Conservation (phyloP, 441 rosid genomes). For the Euphorbia celastroides region DNA sequence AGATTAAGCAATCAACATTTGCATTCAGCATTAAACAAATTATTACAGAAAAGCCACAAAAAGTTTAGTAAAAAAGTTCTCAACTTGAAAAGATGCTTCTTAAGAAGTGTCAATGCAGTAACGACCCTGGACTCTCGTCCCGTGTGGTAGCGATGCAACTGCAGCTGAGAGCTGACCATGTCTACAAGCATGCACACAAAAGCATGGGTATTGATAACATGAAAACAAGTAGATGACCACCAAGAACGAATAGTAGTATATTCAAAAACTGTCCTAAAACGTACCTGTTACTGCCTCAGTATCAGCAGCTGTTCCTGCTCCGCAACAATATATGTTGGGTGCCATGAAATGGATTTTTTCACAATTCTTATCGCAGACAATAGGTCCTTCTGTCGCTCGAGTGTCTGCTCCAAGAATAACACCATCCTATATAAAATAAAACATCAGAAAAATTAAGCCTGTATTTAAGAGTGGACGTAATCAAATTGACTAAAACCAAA, state of each 20-base stretch:
- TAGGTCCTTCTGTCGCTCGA: conserved; percentile 96
- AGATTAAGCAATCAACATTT: conserved; percentile 20
- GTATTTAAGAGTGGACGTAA: background rate
- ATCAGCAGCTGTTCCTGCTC: conserved; percentile 99
- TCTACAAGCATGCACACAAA: conserved; percentile 34
- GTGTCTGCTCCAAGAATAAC: conserved; percentile 98
- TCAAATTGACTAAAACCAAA: background rate
- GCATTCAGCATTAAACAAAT: background rate
- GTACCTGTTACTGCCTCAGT: conserved; percentile 97
- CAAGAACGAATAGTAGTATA: background rate
- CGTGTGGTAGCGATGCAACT: conserved; percentile 80
- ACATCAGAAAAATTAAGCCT: background rate
- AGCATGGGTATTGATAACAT: background rate
- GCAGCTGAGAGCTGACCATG: conserved; percentile 97
- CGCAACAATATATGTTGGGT: conserved; percentile 95
- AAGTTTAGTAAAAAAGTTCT: conserved; percentile 11
- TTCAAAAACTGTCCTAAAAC: background rate
- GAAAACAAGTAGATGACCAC: background rate
- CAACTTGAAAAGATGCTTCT: conserved; percentile 87
- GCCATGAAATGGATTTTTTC: conserved; percentile 99
- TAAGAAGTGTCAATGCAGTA: conserved; percentile 88
- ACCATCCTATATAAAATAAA: conserved; percentile 67
- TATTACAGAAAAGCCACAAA: background rate
- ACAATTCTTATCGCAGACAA: conserved; percentile 94
- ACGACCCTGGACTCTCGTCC: conserved; percentile 90